Evolutionary conservation across 345 rosid genomes (phyloP).

Genomic region (Stellera chamaejasme): DNA sequence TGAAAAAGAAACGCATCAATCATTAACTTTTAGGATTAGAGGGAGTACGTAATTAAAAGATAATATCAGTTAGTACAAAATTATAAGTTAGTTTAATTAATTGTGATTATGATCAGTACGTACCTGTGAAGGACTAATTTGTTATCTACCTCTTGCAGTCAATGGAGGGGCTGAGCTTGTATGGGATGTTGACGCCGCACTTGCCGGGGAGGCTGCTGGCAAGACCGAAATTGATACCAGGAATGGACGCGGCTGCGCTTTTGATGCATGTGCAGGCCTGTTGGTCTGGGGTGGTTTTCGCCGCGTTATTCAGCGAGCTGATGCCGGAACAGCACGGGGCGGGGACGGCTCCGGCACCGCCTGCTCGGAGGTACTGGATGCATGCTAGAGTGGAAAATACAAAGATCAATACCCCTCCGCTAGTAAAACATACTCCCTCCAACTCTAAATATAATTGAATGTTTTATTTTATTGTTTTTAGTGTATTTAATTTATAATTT

Average conservation of each 20-base stretch:
- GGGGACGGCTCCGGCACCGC: slow-evolving; percentile 11
- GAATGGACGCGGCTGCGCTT: slow-evolving; percentile 1
- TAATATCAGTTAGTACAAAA: too few species aligned
- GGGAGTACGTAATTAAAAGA: too few species aligned
- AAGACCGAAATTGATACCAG: slow-evolving; percentile 9
- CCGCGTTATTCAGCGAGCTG: slow-evolving; percentile 5
- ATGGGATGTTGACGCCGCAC: slow-evolving; percentile 33
- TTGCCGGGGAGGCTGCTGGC: slow-evolving; percentile 22
- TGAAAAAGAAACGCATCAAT: too few species aligned
- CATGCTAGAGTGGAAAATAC: slow-evolving; percentile 3
- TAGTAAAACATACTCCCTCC: too few species aligned
- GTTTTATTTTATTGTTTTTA: too few species aligned
- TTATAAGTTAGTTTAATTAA: too few species aligned
- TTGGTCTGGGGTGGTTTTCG: slow-evolving; percentile 30
- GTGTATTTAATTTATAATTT: too few species aligned
- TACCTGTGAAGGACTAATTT: too few species aligned
- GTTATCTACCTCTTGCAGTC: slow-evolving; percentile 26
- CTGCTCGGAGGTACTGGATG: slow-evolving; percentile 5
- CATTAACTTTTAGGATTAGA: too few species aligned
- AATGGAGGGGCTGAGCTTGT: slow-evolving; percentile 30
- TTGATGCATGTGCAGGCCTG: slow-evolving; percentile 31
- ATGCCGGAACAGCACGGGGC: slow-evolving; percentile 27
- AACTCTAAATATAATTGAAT: too few species aligned
- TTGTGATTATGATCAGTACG: too few species aligned
- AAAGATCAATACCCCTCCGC: too few species aligned